Evolutionary conservation across 768 basidiomycete genomes (phyloP), one percentile per base, ranked within the genome.

Genomic region (Cystoderma amianthinum): DNA sequence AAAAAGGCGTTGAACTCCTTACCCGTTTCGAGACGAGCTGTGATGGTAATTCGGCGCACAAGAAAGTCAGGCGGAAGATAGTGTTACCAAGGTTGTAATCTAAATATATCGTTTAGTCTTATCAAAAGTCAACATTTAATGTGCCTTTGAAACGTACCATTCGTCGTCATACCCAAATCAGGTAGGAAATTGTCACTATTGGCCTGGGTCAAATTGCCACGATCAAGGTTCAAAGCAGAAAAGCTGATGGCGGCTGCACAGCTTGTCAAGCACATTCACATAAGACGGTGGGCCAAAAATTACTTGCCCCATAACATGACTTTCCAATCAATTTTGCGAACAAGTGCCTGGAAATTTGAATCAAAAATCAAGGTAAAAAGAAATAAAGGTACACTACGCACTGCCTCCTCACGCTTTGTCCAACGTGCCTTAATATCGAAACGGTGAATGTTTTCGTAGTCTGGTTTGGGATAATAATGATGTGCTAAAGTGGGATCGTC

Each of bases 11-110:
- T n/a, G 32, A 6, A 16, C 17, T n/a, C 53, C 65, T 34, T 32
- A 80, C 69, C 10, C 71, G 64, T 55, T 82, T 82, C 1, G 76
- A 79, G 32, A 82, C 57, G 11, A 82, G 58, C 43, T 81, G 79
- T 9, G 79, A 80, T 5, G 81, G 80, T 13, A 82, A 55, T 48
- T 82, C 80, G 0, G 78, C 77, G 25, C 55, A 62, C 16, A 78
- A 53, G 53, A 78, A 80, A 6, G 72, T 44, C 1, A 78, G 50
- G 16, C 69, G 68, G 48, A 72, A 76, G 2, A 82, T 44, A 0
- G 67, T 72, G 49, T 77, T 82, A 5, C 78, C 78, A 32, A 67
- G 44, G 50, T 79, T 80, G 54, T 67, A 79, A 42, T 78, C 76
- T 77, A 30, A 9, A 20, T 11, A 17, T 25, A 9, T 37, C 19